phyloP scores from a whole-genome alignment of 2,329 filamentous ascomycete species.

The Moelleriella libera region DNA sequence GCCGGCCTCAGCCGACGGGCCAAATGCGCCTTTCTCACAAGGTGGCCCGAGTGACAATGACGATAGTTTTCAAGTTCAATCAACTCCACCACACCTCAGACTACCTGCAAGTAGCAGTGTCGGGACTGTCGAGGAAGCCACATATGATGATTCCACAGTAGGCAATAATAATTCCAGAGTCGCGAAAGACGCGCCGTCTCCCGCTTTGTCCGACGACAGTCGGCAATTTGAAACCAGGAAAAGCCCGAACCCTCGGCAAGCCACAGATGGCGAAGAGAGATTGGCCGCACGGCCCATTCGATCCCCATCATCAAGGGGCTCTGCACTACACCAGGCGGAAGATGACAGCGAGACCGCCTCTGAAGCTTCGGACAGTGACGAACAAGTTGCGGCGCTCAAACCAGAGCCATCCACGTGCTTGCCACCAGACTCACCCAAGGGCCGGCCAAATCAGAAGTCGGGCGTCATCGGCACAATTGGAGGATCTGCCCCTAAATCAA shows the following conservation, averaged over 20 bases:
- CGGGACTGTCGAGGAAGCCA: constrained; percentile 2
- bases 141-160: not conserved
- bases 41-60: constrained; percentile 13
- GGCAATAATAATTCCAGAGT: constrained; percentile 12
- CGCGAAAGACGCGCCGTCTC: constrained; percentile 1
- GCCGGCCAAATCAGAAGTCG: too few relatives aligned
- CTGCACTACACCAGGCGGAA: not conserved
- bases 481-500: too few relatives aligned
- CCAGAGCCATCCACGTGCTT: too few relatives aligned
- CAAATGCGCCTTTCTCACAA: constrained; percentile 3
- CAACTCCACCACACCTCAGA: constrained; percentile 26
- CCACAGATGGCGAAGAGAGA: not conserved
- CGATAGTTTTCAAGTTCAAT: constrained; percentile 37
- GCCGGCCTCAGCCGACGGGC: too few relatives aligned
- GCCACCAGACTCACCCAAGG: too few relatives aligned
- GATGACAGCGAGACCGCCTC: constrained; percentile 29
- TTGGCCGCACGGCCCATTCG: too few relatives aligned
- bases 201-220: constrained; percentile 5
- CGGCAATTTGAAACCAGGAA: constrained; percentile 8
- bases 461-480: too few relatives aligned
- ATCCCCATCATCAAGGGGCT: not conserved
- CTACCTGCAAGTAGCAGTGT: constrained; percentile 11
- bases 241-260: not conserved
- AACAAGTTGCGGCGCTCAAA: constrained; percentile 9
- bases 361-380: constrained; percentile 19